These are phyloP conservation scores for Trametes pubescens DNA, from an alignment of 1,284 basidiomycete genomes.

Conservation along the genomic window DNA sequence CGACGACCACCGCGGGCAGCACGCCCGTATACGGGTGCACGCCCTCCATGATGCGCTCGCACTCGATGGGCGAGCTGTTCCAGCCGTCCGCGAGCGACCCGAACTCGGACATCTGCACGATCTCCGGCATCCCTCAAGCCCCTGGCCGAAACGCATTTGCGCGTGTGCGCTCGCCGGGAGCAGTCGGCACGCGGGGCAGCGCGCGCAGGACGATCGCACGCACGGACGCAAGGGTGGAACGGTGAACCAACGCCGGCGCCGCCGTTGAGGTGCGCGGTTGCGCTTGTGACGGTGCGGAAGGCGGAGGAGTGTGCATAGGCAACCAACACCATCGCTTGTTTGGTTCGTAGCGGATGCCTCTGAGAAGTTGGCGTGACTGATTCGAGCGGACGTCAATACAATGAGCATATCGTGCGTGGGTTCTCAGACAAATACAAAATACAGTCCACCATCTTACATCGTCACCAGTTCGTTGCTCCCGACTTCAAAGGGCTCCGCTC, in stretches of 20 bases:
- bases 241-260: too few relatives aligned
- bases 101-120: neutral
- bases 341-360: too few relatives aligned
- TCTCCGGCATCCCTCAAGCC: too few relatives aligned
- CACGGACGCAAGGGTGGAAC: neutral
- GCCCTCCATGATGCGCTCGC: neutral
- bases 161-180: conserved; percentile 1
- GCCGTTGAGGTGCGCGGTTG: conserved; percentile 10
- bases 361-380: too few relatives aligned
- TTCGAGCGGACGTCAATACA: too few relatives aligned
- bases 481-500: too few relatives aligned
- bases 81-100: conserved; percentile 7
- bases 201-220: conserved; percentile 9
- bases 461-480: too few relatives aligned
- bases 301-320: neutral
- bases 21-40: conserved; percentile 2
- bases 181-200: neutral
- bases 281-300: conserved; percentile 9
- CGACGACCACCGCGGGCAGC: conserved; percentile 4
- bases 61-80: neutral
- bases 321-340: too few relatives aligned
- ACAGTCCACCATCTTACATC: too few relatives aligned
- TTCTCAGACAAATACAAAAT: too few relatives aligned
- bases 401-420: too few relatives aligned
- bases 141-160: conserved; percentile 4